These are phyloP conservation scores for Flaveria ramosissima DNA, from an alignment of 129 eudicot genomes.

Conservation along the genomic window DNA sequence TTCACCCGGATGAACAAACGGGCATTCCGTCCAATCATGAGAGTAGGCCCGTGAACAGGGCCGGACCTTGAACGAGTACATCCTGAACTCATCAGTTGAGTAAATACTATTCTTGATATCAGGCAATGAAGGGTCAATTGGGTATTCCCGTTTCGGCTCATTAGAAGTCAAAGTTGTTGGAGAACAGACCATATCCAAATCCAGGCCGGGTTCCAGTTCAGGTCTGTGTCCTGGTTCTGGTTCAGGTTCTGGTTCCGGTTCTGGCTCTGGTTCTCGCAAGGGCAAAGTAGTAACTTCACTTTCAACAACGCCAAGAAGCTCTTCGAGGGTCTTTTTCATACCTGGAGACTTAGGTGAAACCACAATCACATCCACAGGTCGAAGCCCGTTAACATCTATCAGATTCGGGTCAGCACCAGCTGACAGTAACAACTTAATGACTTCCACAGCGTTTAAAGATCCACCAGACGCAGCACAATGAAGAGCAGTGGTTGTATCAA, in stretches of 20 bases:
- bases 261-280: not conserved
- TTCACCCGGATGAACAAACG: conserved; percentile 53
- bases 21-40: conserved; percentile 57
- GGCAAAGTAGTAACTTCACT: not conserved
- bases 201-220: not conserved
- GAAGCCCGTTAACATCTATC: conserved; percentile 34
- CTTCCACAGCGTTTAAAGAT: conserved; percentile 39
- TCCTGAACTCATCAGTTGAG: conserved; percentile 46
- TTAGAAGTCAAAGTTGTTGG: not conserved
- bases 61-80: conserved; percentile 45
- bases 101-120: conserved; percentile 37
- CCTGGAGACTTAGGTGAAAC: conserved; percentile 28
- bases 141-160: conserved; percentile 41
- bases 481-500: conserved; percentile 40
- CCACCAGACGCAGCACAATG: conserved; percentile 46
- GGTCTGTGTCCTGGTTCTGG: not conserved
- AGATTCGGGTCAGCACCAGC: conserved; percentile 40
- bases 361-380: conserved; percentile 36
- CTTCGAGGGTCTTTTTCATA: conserved; percentile 22
- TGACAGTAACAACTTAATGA: conserved; percentile 30
- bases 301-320: conserved; percentile 19
- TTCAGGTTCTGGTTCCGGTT: not conserved
- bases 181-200: not conserved
- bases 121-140: conserved; percentile 37
- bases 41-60: conserved; percentile 56